Evolutionary conservation across 177 flowering plant species (phyloP), one percentile per base, ranked within the genome.

Genomic region (Vitis hybrid): DNA sequence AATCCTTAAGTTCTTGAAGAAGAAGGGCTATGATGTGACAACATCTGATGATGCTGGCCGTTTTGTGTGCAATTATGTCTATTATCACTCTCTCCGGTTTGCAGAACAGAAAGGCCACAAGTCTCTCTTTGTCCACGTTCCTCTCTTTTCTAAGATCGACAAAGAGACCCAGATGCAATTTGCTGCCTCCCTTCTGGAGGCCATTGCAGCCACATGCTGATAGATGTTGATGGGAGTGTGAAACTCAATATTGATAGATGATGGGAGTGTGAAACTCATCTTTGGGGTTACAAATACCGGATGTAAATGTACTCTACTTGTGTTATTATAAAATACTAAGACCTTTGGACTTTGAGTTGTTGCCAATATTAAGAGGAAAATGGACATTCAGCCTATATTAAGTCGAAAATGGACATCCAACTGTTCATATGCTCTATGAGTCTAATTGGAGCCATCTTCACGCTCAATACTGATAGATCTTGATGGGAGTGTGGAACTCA

Each of bases 161-260:
- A 84, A 86, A 80, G 89, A 85, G 66, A 84, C 87, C 40, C 94
- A 89, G 72, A 89, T 89, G 89, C 69, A 81, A n/a, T 88, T 89
- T 30, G 74, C 63, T 1, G 86, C 79, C 13, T 71, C 84, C 4
- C 79, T 89, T 56, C 60, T 89, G 69, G 89, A 86, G 71, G 86
- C 82, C 24, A 79, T 87, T 75, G 84, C 85, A 18, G 67, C 79
- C n/a, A 74, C 83, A 49, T 68, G 81, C 62, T 83, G 69, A 77
- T 70, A 14, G 6, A 54, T 32, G 30, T 35, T 14, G 69, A 50
- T 24, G 18, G 13, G 16, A 65, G 35, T 66, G 56, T 50, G 11
- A 60, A 40, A 27, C 58, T 27, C 15, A 21, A 27, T 27, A 27
- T 27, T 83, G 69, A 77, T 70, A 14, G 11, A 54, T 32, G 30